Evolutionary conservation across 306 rosid genomes (phyloP), one percentile per base, ranked within the genome.

Genomic region (Acacia crassicarpa): DNA sequence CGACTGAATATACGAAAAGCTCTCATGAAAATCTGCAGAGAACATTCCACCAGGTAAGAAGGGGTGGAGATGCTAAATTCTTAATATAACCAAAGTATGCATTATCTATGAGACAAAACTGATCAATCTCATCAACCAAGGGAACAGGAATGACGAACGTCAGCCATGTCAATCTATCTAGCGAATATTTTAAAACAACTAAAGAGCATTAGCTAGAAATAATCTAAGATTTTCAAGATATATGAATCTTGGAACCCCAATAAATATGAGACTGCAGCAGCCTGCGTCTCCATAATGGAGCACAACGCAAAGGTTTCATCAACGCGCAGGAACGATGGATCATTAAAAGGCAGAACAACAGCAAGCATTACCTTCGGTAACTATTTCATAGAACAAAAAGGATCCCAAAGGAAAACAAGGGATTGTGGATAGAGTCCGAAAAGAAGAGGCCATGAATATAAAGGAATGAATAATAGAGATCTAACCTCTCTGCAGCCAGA

Each of bases 1-100:
- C 32, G 82, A 59, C 17, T 76, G 54, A 40, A 58, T 40, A 73
- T 8, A 23, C 25, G 45, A 62, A 78, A 74, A 81, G 69, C 27
- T 11, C 23, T 35, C 59, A 41, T 2, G 5, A 0, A 67, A 25
- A 5, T 9, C 5, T 9, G 56, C 4, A 30, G 45, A 72, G 2
- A 74, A 51, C 61, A 17, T 5, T 38, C 30, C 49, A 27, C 6
- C 62, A 16, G 44, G 27, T 72, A 49, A 41, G 14, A 41, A 41
- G 53, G 5, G 33, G 6, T 49, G 6, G 19, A 25, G 61, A 51
- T 41, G n/a, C 12, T 11, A 30, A 46, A 17, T 6, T 23, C 2
- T 43, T 54, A n/a, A 30, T 14, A 7, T 22, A 83, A 83, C 54
- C 71, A 73, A 10, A 73, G 45, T 10, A 73, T 51, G 76, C 40